Percentiles rank a stretch among this genome's conserved stretches.
These are phyloP conservation scores for Phalaenopsis equestris DNA, from an alignment of 106 monocot genomes.

Conservation along the genomic window DNA sequence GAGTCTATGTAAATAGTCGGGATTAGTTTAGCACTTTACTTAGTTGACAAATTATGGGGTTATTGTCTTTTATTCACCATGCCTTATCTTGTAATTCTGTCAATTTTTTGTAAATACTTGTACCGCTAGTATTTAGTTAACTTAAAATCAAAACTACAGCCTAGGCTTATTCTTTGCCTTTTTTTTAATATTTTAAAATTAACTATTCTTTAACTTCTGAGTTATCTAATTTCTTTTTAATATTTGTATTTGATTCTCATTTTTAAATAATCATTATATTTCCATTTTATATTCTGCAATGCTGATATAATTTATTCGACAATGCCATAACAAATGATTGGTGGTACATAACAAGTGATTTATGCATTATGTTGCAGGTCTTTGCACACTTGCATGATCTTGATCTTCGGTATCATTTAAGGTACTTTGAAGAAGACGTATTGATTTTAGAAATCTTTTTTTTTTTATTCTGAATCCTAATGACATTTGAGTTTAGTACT, in stretches of 20 bases:
- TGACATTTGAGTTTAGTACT: background rate
- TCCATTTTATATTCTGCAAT: background rate
- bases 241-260: background rate
- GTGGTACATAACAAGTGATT: background rate
- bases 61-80: background rate
- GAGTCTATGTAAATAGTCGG: no score
- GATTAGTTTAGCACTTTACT: no score
- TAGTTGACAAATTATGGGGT: background rate
- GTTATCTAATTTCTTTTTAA: background rate
- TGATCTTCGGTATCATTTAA: slow-evolving; percentile 91
- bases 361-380: slow-evolving; percentile 40
- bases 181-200: background rate
- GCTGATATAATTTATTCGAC: background rate
- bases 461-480: background rate
- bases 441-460: background rate
- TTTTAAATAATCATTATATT: background rate
- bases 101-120: background rate
- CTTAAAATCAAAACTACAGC: background rate
- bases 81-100: background rate
- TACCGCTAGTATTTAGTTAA: background rate
- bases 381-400: slow-evolving; percentile 89
- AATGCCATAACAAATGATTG: background rate
- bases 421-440: slow-evolving; percentile 32
- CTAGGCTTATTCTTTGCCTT: background rate
- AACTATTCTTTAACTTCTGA: background rate